Evolutionary conservation across 225 moss, liverwort and hornwort genomes (phyloP).

Genomic region (Bryum argenteum): DNA sequence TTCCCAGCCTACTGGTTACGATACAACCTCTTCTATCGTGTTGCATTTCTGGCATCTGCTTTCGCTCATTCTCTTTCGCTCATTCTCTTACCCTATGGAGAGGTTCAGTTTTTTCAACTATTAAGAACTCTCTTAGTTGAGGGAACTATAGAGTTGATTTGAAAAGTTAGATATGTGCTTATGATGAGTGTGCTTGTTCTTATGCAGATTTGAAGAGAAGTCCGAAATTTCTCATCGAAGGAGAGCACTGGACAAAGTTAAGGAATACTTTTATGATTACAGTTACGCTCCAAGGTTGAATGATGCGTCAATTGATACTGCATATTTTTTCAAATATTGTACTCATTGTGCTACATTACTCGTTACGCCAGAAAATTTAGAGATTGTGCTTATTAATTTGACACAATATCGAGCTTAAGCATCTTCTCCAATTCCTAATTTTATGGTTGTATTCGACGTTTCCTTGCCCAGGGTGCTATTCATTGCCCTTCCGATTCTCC

Average conservation of each 20-base stretch:
- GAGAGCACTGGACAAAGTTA: slow-evolving; percentile 92
- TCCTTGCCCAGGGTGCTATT: too few relatives aligned
- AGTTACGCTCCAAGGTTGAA: slow-evolving; percentile 62
- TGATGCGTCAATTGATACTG: too few relatives aligned
- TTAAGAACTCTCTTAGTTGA: neutral
- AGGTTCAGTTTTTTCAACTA: neutral
- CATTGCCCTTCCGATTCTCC: too few relatives aligned
- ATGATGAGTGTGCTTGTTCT: neutral
- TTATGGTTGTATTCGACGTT: too few relatives aligned
- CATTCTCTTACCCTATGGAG: neutral
- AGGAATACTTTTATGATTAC: slow-evolving; percentile 80
- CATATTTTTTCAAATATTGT: neutral
- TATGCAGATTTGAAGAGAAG: slow-evolving; percentile 96
- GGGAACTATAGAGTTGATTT: neutral
- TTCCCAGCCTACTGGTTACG: slow-evolving; percentile 81
- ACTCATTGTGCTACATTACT: neutral
- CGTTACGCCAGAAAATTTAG: neutral
- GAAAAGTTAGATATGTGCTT: neutral
- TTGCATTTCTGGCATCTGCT: too few relatives aligned
- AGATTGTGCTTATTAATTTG: neutral
- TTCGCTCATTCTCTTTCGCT: too few relatives aligned
- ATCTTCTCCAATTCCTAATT: too few relatives aligned
- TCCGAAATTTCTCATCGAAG: slow-evolving; percentile 93
- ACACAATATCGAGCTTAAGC: too few relatives aligned
- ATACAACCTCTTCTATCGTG: slow-evolving; percentile 17